phyloP scores from a whole-genome alignment of 163 green algal species.

The Scenedesmus sp. region DNA sequence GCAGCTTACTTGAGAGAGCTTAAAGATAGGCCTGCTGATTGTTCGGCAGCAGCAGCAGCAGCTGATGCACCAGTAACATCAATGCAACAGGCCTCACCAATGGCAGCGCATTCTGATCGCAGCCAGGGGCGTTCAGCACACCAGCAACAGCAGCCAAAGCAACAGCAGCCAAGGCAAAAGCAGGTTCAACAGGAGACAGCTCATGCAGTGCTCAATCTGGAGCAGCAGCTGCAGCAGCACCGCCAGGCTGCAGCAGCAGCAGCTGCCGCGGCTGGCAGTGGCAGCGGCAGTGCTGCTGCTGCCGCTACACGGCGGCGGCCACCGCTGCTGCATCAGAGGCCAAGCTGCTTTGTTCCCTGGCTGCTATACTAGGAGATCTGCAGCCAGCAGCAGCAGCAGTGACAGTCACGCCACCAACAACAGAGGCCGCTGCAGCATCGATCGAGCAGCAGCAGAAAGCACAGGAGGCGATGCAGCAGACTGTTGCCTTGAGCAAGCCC shows the following conservation, averaged over 20 bases:
- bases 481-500: neutral
- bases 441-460: neutral
- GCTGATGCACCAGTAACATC: neutral
- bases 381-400: conserved; percentile 13
- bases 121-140: too few relatives aligned
- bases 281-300: neutral
- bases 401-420: neutral
- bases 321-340: neutral
- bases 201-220: neutral
- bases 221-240: conserved; percentile 21
- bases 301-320: neutral
- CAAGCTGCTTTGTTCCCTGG: neutral
- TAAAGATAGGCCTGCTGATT: neutral
- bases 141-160: neutral
- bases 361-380: neutral
- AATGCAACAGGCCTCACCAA: too few relatives aligned
- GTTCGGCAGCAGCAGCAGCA: neutral
- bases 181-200: neutral
- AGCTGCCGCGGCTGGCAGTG: neutral
- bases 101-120: too few relatives aligned
- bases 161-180: neutral
- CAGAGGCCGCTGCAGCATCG: neutral
- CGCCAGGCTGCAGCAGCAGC: neutral
- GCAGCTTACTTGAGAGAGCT: neutral
- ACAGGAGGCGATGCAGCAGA: neutral